Evolutionary conservation across 371 early-diverging fungal species (phyloP).

Genomic region (Homolaphlyctis polyrhiza): DNA sequence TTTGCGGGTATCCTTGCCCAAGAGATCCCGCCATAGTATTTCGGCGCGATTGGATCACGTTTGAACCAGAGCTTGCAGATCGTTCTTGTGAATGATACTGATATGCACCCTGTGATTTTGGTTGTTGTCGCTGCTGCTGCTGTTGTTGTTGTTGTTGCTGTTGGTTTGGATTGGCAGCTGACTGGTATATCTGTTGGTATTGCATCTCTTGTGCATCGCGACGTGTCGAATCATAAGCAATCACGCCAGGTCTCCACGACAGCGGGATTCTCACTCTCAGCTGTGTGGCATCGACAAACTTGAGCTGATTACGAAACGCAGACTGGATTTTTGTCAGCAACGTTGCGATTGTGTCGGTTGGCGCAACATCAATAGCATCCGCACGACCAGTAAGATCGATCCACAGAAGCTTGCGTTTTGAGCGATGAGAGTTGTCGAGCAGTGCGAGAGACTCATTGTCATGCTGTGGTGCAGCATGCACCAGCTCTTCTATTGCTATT

Average conservation of each 20-base stretch:
- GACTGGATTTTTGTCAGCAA: neutral
- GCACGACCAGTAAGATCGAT: neutral
- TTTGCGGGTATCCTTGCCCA: too few relatives aligned
- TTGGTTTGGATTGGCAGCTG: too few relatives aligned
- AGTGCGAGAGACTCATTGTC: neutral
- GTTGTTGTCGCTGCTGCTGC: too few relatives aligned
- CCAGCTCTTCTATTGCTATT: neutral
- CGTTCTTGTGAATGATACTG: too few relatives aligned
- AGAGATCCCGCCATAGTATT: too few relatives aligned
- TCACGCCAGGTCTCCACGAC: constrained; percentile 1
- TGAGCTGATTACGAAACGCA: neutral
- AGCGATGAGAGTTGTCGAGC: neutral
- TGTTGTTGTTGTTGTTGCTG: too few relatives aligned
- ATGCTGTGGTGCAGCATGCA: neutral
- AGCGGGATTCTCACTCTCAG: neutral
- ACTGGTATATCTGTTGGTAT: too few relatives aligned
- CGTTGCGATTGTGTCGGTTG: neutral
- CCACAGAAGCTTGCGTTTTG: constrained; percentile 2
- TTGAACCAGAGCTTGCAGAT: too few relatives aligned
- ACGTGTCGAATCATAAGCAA: too few relatives aligned
- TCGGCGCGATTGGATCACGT: too few relatives aligned
- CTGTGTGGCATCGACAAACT: neutral
- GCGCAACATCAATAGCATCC: neutral
- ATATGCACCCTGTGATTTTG: too few relatives aligned
- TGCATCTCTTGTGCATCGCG: too few relatives aligned